Evolutionary conservation across 495 filamentous ascomycete species (phyloP).

Genomic region (Xylaria grammica): DNA sequence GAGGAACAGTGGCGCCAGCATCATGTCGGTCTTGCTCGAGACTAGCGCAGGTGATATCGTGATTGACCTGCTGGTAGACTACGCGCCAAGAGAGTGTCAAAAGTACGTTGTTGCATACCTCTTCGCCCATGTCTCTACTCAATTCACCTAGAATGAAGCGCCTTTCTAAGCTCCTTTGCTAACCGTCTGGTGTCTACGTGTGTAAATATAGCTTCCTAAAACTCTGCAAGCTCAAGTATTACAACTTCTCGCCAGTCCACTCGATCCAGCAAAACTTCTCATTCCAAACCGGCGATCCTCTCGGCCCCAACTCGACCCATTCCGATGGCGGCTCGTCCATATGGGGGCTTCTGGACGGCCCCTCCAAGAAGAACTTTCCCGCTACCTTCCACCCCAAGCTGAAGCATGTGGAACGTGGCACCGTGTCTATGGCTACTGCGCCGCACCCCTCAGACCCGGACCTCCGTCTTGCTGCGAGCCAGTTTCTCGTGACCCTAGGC

Average conservation of each 20-base stretch:
- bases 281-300: slow-evolving; percentile 92
- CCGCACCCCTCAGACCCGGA: slow-evolving; percentile 78
- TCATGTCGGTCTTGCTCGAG: slow-evolving; percentile 80
- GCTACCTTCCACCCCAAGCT: slow-evolving; percentile 81
- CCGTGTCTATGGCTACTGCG: slow-evolving; percentile 92
- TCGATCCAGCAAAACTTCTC: slow-evolving; percentile 89
- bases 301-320: slow-evolving; percentile 78
- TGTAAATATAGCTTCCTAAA: slow-evolving; percentile 87
- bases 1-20: background rate
- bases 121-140: slow-evolving; percentile 5
- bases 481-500: slow-evolving; percentile 89
- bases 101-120: slow-evolving; percentile 65
- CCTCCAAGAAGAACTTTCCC: slow-evolving; percentile 77
- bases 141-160: slow-evolving; percentile 17
- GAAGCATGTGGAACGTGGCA: slow-evolving; percentile 84
- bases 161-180: slow-evolving; percentile 3
- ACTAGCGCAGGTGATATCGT: slow-evolving; percentile 92
- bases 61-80: slow-evolving; percentile 85
- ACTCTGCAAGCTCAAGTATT: slow-evolving; percentile 97
- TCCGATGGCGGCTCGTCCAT: slow-evolving; percentile 92
- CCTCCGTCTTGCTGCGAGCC: slow-evolving; percentile 77
- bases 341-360: slow-evolving; percentile 81
- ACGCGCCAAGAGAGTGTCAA: slow-evolving; percentile 86
- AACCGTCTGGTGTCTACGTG: slow-evolving; percentile 5
- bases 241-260: slow-evolving; percentile 92